Evolutionary conservation across 805 yeast genomes (phyloP).

Genomic region (Yamadazyma akitaensis): DNA sequence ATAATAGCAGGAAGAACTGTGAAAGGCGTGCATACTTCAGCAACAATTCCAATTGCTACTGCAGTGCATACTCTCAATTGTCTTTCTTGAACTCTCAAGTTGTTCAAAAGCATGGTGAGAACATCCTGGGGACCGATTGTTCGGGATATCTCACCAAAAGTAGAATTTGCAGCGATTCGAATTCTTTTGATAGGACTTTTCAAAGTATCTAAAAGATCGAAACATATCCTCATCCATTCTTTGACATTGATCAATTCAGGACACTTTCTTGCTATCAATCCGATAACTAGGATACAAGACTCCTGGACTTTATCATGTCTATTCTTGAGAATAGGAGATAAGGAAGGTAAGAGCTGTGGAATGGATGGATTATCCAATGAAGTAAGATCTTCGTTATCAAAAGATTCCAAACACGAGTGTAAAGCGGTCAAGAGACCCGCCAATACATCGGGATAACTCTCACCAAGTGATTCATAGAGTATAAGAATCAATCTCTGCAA

Average conservation of each 20-base stretch:
- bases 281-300: constrained; percentile 72
- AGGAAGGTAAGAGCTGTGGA: constrained; percentile 75
- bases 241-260: constrained; percentile 82
- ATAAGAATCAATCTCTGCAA: constrained; percentile 69
- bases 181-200: constrained; percentile 76
- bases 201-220: constrained; percentile 83
- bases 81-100: constrained; percentile 89
- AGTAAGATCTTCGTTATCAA: constrained; percentile 59
- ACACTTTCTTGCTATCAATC: constrained; percentile 74
- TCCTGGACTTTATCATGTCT: constrained; percentile 90
- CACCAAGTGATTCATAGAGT: constrained; percentile 88
- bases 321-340: constrained; percentile 88
- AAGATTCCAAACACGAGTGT: constrained; percentile 54
- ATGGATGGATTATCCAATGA: constrained; percentile 61
- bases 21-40: constrained; percentile 88
- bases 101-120: constrained; percentile 74
- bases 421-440: constrained; percentile 81
- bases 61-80: constrained; percentile 96
- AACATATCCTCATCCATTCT: constrained; percentile 97
- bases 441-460: constrained; percentile 88
- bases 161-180: constrained; percentile 78
- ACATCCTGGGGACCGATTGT: constrained; percentile 98
- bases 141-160: constrained; percentile 87
- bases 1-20: constrained; percentile 91
- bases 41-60: constrained; percentile 96